A percentile compares a stretch with the other conserved stretches of the same genome.
Evolutionary conservation across 768 basidiomycete genomes (phyloP).

Genomic region (Suillus lakei): DNA sequence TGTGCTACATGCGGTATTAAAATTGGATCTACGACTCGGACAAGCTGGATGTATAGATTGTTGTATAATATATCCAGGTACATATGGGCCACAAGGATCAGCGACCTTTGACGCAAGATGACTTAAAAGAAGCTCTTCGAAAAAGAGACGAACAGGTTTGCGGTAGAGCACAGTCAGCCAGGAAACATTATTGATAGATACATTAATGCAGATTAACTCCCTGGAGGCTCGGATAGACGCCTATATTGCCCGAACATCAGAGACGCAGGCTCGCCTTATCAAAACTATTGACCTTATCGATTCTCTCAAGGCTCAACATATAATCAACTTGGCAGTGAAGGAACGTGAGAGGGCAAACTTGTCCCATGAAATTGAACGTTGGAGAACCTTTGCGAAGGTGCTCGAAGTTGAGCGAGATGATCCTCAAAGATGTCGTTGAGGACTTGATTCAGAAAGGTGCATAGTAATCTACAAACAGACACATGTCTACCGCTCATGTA

Average conservation of each 20-base stretch:
- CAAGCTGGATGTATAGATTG: conserved; percentile 12
- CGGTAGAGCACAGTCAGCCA: not conserved
- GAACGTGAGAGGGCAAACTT: conserved; percentile 39
- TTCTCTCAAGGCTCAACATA: conserved; percentile 43
- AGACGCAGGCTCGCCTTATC: conserved; percentile 50
- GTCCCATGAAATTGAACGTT: conserved; percentile 42
- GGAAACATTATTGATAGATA: conserved; percentile 4
- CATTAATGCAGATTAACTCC: conserved; percentile 25
- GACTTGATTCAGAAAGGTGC: conserved; percentile 64
- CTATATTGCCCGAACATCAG: conserved; percentile 43
- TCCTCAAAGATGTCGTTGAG: conserved; percentile 54
- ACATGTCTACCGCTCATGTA: not conserved
- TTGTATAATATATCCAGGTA: conserved; percentile 11
- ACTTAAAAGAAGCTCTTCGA: conserved; percentile 19
- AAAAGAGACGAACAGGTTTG: conserved; percentile 35
- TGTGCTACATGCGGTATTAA: not conserved
- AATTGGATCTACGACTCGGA: not conserved
- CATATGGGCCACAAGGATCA: conserved; percentile 29
- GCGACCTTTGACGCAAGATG: conserved; percentile 22
- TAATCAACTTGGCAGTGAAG: conserved; percentile 43
- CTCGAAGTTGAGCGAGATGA: conserved; percentile 57
- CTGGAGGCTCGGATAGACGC: conserved; percentile 40
- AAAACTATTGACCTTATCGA: conserved; percentile 57
- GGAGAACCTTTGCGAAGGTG: conserved; percentile 33
- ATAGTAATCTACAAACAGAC: conserved; percentile 18